These are phyloP conservation scores for Xylaria sp. DNA, from an alignment of 2,329 filamentous ascomycete species.

Conservation along the genomic window DNA sequence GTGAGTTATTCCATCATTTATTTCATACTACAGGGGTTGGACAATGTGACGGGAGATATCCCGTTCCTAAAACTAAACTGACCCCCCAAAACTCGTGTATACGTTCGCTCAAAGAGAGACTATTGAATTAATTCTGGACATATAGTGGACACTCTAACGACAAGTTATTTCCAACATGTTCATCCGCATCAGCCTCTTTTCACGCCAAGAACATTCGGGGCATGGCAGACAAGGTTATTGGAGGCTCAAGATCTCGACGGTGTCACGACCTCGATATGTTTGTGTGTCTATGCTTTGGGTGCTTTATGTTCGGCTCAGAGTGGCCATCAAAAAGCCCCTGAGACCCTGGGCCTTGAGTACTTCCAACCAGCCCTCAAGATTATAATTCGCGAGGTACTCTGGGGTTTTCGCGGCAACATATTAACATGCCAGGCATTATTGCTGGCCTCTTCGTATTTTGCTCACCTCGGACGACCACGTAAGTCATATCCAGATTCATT, in stretches of 20 bases:
- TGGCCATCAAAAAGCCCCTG: slow-evolving; percentile 31
- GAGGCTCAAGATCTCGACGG: slow-evolving; percentile 36
- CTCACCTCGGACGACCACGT: slow-evolving; percentile 44
- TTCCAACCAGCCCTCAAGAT: slow-evolving; percentile 46
- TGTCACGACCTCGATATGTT: slow-evolving; percentile 43
- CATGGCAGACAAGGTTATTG: slow-evolving; percentile 39
- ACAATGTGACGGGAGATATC: not conserved
- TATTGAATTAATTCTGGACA: not conserved
- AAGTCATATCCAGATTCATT: not conserved
- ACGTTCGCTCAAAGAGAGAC: not conserved
- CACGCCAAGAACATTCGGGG: slow-evolving; percentile 36
- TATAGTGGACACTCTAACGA: slow-evolving; percentile 36
- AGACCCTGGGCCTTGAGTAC: slow-evolving; percentile 41
- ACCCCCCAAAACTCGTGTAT: not conserved
- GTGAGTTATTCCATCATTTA: slow-evolving; percentile 10
- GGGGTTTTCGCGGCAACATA: slow-evolving; percentile 43
- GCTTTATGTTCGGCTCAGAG: slow-evolving; percentile 32
- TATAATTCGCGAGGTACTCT: slow-evolving; percentile 42
- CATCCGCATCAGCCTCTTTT: slow-evolving; percentile 47
- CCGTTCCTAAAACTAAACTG: not conserved
- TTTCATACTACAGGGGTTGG: not conserved
- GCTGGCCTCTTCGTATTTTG: slow-evolving; percentile 47
- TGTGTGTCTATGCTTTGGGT: slow-evolving; percentile 46
- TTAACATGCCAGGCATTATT: slow-evolving; percentile 44
- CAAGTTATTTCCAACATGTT: slow-evolving; percentile 44